Evolutionary conservation across 768 basidiomycete species (phyloP).

Genomic region (Leccinellum luteum): DNA sequence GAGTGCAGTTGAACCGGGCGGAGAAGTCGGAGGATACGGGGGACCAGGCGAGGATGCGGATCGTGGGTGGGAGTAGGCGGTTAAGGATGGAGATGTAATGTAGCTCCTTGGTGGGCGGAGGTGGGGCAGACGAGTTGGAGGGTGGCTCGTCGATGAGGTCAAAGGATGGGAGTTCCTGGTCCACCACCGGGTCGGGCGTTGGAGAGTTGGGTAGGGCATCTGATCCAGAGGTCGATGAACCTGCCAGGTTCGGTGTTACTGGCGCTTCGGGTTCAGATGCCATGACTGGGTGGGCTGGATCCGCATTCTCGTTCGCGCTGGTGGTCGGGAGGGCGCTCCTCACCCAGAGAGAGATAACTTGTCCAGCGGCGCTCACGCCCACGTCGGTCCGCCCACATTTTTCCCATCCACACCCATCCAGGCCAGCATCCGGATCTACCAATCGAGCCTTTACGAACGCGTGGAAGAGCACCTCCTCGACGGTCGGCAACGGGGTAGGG

Average conservation of each 20-base stretch:
- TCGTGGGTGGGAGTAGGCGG: conserved; percentile 81
- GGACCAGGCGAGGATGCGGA: conserved; percentile 93
- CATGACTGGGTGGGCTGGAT: background rate
- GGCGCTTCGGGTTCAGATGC: background rate
- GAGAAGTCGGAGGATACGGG: conserved; percentile 79
- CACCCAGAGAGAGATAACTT: conserved; percentile 91
- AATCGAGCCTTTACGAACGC: conserved; percentile 77
- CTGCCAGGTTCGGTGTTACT: background rate
- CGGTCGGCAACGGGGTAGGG: conserved; percentile 78
- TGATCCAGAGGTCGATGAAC: background rate
- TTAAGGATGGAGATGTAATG: conserved; percentile 83
- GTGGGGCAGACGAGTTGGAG: conserved; percentile 31
- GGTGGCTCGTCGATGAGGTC: conserved; percentile 40
- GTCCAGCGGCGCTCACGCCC: conserved; percentile 92
- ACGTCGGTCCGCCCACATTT: conserved; percentile 93
- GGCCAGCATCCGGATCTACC: conserved; percentile 68
- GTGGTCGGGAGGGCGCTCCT: conserved; percentile 55
- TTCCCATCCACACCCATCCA: conserved; percentile 88
- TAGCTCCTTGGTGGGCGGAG: conserved; percentile 47
- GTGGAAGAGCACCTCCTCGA: conserved; percentile 82
- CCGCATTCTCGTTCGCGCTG: background rate
- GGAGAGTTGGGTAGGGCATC: background rate
- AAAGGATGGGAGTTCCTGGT: conserved; percentile 22
- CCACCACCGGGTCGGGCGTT: conserved; percentile 3
- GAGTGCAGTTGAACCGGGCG: conserved; percentile 81